Base-by-base conservation (phyloP, 2,329 filamentous ascomycete species). In the Grosmannia serpens region DNA sequence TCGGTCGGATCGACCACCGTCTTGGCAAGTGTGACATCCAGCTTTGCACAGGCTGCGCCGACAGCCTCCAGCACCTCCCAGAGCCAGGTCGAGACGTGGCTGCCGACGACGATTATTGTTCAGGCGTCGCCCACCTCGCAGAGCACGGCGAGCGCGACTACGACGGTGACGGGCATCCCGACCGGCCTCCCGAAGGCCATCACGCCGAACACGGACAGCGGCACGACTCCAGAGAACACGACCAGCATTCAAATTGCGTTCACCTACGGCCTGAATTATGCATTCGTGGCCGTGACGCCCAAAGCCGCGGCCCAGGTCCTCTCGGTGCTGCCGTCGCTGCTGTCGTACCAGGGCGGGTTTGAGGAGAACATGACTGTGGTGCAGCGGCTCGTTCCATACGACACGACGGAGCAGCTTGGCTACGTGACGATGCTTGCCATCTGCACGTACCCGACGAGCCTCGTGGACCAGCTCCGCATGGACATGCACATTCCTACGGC, bases 301-400 rank as follows among this genome's bases (percentile, higher is more conserved):
- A 78, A 86, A 63, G 88, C 91, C 22, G 87, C 89, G 6, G 83
- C 83, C 46, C 92, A 97, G 72, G 89, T 99, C 67, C 95, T 96
- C 75, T 74, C 82, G 57, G 88, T 83, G 63, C 76, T 96, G 4
- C 91, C 91, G 0, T 65, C 77, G 56, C 89, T 88, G 63, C 77
- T 96, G 55, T 75, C 81, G 2, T 81, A 86, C 63, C 87, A 82
- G 50, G 71, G 70, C 54, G 85, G 82, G 52, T 75, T 95, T 52
- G 66, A 71, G 2, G 54, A 61, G 52, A 62, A 72, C 15, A 67
- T 77, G 22, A 75, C 87, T 58, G 76, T 91, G 55, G 87, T 95
- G 75, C 79, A 82, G 62, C 84, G 82, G 62, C 81, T 97, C 55
- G 78, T 86, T 65, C 90, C 91, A 1, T 85, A 87, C 64, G 86